Evolutionary conservation across 345 rosid genomes (phyloP), one percentile per base, ranked within the genome.

Genomic region (Firmiana major): DNA sequence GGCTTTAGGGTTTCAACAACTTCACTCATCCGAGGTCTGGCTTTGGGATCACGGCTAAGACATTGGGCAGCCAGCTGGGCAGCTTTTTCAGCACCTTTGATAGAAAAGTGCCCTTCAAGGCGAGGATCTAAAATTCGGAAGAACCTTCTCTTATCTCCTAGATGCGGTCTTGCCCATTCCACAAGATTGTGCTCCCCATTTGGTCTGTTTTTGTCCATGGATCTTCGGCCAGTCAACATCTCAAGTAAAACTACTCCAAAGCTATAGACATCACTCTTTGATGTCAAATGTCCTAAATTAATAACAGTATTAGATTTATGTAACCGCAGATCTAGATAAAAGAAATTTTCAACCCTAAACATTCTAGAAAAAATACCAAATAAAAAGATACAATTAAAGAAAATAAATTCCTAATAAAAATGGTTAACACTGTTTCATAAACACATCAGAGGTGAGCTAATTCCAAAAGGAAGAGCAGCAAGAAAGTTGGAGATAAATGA

Each of bases 121-220:
- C 96, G 98, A 76, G 99, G 93, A 67, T 95, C 99, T 21, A 95
- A 77, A 63, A 95, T 77, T 45, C 94, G 83, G 80, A 83, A 92
- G 83, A 90, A 89, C 83, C 90, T 88, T 80, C 87, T 91, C 85
- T 82, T 92, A 87, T 95, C 98, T 53, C 85, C 89, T 48, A 95
- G 90, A 90, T 88, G 90, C 2, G 96, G 99, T 78, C 92, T 90
- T 38, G 97, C 98, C 94, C 97, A 95, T 86, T 91, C 98, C 0
- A 92, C 99, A 28, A 95, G 94, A 85, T 93, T 94, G 80, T 93
- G 94, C 81, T 94, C 98, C 74, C 97, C 97, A 62, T 94, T 93
- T 19, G 98, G 97, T 10, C 98, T 91, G 81, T 84, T 91, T 83
- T 93, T 94, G 84, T 94, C 98, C 85, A 94, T 94, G 19, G 94